Evolutionary conservation across 306 rosid species (phyloP).

Genomic region (Cicer chorassanicum): DNA sequence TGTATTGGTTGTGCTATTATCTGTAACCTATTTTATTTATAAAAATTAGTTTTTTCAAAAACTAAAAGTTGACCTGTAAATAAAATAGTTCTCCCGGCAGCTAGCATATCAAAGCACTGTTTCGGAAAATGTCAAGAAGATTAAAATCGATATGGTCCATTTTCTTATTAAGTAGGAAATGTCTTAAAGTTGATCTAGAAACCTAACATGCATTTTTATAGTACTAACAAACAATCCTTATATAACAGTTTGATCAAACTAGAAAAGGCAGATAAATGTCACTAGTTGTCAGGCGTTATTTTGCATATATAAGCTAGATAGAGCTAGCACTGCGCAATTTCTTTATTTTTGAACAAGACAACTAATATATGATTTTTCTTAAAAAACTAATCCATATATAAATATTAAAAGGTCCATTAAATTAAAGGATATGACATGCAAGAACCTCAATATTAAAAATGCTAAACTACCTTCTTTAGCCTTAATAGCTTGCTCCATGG

Average conservation of each 20-base stretch:
- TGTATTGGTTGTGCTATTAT: too few relatives aligned
- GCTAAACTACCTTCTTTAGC: conserved; percentile 70
- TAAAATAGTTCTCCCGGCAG: not conserved
- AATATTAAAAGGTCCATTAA: conserved; percentile 27
- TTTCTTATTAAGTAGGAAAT: conserved; percentile 23
- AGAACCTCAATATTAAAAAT: conserved; percentile 22
- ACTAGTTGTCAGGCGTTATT: conserved; percentile 3
- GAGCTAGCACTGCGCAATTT: conserved; percentile 12
- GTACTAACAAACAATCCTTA: conserved; percentile 19
- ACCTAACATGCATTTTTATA: conserved; percentile 29
- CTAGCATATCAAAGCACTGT: conserved; percentile 15
- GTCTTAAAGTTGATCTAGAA: conserved; percentile 19
- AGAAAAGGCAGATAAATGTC: conserved; percentile 22
- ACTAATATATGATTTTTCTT: conserved; percentile 6
- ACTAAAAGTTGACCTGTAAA: not conserved
- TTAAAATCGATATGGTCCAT: conserved; percentile 23
- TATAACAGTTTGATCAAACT: conserved; percentile 13
- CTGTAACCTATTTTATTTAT: too few relatives aligned
- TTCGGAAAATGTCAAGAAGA: not conserved
- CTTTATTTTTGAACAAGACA: conserved; percentile 17
- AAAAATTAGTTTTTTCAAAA: not conserved
- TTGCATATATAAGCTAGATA: not conserved
- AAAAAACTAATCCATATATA: conserved; percentile 12
- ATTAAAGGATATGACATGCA: conserved; percentile 17
- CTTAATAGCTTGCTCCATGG: conserved; percentile 77